phyloP scores from a whole-genome alignment of 345 rosid genomes.

The Mangifera indica region DNA sequence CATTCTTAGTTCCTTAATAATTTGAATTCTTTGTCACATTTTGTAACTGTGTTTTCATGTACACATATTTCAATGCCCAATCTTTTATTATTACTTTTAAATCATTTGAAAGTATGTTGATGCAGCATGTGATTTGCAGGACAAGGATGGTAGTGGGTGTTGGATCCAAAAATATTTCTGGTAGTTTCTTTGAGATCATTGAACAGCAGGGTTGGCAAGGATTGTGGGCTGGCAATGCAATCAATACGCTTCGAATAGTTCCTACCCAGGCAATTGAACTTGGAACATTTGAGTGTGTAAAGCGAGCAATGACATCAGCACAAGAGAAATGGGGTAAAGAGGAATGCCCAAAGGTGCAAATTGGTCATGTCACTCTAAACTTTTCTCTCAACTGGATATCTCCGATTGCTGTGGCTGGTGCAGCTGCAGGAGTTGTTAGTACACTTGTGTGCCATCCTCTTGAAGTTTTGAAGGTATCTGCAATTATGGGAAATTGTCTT shows the following conservation, averaged over 20 bases:
- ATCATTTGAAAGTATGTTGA: neutral
- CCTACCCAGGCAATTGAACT: slow-evolving; percentile 99
- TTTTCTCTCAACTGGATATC: slow-evolving; percentile 81
- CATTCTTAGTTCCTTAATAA: neutral
- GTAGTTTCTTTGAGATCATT: slow-evolving; percentile 82
- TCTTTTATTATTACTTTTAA: neutral
- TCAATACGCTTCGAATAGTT: slow-evolving; percentile 86
- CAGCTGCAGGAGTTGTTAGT: slow-evolving; percentile 89
- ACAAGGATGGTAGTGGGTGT: slow-evolving; percentile 99
- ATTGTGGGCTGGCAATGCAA: slow-evolving; percentile 96
- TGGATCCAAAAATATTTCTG: slow-evolving; percentile 81
- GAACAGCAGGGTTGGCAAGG: slow-evolving; percentile 98
- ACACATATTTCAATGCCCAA: neutral
- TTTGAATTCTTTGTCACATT: neutral
- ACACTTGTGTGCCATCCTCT: slow-evolving; percentile 97
- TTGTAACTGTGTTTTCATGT: neutral
- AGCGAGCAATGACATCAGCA: slow-evolving; percentile 72
- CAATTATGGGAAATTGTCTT: neutral
- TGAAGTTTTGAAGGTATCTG: slow-evolving; percentile 89
- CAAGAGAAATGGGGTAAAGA: slow-evolving; percentile 63
- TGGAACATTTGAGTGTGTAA: slow-evolving; percentile 85
- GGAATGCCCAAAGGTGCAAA: slow-evolving; percentile 54
- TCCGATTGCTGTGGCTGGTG: slow-evolving; percentile 93
- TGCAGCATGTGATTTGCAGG: slow-evolving; percentile 40
- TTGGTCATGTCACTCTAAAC: slow-evolving; percentile 58